Evolutionary conservation across 2,329 filamentous ascomycete genomes (phyloP).

Genomic region (Bipolaris sorokiniana): DNA sequence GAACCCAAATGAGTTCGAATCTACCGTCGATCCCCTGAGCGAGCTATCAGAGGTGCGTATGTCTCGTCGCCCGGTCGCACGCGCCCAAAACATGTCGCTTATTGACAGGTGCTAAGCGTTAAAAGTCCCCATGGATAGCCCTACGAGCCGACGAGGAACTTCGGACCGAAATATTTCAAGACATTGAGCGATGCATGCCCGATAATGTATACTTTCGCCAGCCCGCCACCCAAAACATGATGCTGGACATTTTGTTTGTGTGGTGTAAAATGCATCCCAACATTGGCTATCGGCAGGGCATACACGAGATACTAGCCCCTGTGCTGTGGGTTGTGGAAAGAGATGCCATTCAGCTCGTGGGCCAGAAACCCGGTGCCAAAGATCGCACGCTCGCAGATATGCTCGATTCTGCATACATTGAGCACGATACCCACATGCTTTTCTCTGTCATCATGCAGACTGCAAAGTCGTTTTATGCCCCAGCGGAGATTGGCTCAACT

Average conservation of each 20-base stretch:
- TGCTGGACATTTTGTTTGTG: constrained; percentile 89
- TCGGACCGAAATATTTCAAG: constrained; percentile 88
- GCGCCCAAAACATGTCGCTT: constrained; percentile 31
- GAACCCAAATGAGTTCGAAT: constrained; percentile 79
- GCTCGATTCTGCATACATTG: constrained; percentile 75
- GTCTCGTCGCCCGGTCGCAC: constrained; percentile 19
- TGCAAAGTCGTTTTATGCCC: constrained; percentile 85
- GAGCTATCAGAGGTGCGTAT: constrained; percentile 72
- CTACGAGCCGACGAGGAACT: constrained; percentile 82
- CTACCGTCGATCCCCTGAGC: constrained; percentile 80
- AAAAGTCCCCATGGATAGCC: constrained; percentile 89
- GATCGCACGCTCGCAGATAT: constrained; percentile 51
- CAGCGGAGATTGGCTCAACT: constrained; percentile 51
- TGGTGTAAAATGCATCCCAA: constrained; percentile 92
- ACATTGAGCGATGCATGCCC: constrained; percentile 88
- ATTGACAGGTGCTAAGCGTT: constrained; percentile 57
- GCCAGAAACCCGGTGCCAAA: constrained; percentile 30
- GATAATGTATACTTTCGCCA: constrained; percentile 91
- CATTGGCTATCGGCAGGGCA: constrained; percentile 93
- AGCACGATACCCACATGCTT: constrained; percentile 88
- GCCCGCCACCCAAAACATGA: constrained; percentile 75
- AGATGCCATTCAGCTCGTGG: constrained; percentile 70
- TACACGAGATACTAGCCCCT: constrained; percentile 94
- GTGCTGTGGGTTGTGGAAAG: constrained; percentile 83
- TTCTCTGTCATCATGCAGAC: constrained; percentile 88